Conservation (phyloP, 495 filamentous ascomycete genomes). For the Penicillium paradoxum region DNA sequence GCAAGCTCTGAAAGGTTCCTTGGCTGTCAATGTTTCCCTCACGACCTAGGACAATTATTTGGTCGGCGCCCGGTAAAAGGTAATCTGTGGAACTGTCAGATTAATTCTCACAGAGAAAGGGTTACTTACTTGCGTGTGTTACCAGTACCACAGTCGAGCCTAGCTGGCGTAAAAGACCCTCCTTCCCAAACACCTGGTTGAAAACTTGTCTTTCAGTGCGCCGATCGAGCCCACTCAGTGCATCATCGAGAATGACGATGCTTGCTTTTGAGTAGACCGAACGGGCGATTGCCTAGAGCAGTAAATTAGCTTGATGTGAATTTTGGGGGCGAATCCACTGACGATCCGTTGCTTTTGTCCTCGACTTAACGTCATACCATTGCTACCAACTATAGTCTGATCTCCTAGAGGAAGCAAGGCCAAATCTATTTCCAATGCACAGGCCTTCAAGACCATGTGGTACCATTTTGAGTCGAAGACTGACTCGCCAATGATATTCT, state of each 20-base stretch:
- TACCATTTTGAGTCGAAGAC: too few species aligned
- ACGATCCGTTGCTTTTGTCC: constrained; percentile 1
- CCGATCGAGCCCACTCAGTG: background rate
- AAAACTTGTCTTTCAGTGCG: background rate
- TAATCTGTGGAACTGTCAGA: background rate
- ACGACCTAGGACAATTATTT: background rate
- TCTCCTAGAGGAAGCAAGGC: too few species aligned
- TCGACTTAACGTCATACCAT: background rate
- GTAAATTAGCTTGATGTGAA: too few species aligned
- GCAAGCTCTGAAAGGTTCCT: too few species aligned
- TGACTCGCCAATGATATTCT: too few species aligned
- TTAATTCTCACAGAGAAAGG: background rate
- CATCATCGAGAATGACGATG: background rate
- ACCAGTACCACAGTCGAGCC: background rate
- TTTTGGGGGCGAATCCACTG: background rate
- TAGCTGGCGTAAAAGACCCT: background rate
- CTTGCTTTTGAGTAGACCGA: background rate
- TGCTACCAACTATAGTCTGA: background rate
- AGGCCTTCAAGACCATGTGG: too few species aligned
- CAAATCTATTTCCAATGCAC: too few species aligned
- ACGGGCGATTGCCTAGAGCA: background rate
- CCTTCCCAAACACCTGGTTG: background rate
- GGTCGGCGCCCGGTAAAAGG: background rate
- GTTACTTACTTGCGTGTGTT: background rate
- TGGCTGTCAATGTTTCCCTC: too few species aligned